phyloP scores from a whole-genome alignment of 768 basidiomycete species.

The Psilocybe sp. region DNA sequence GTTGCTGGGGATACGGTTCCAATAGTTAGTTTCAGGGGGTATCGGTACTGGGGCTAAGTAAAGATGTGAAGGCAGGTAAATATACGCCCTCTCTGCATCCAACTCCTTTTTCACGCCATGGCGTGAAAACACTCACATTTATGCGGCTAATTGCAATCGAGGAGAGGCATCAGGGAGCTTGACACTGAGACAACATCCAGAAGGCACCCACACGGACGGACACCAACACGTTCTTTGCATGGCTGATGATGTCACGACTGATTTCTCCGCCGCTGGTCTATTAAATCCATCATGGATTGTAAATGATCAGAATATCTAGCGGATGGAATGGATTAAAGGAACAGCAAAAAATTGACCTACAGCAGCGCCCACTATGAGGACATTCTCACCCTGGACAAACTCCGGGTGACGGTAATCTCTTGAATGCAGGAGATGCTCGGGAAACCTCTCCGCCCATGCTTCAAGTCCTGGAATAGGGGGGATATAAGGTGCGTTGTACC shows the following conservation, averaged over 20 bases:
- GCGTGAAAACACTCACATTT: background rate
- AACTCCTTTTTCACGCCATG: background rate
- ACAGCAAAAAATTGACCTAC: too few species aligned
- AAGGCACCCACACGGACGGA: constrained; percentile 22
- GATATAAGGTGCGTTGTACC: constrained; percentile 32
- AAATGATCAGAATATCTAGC: too few species aligned
- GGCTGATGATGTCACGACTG: constrained; percentile 27
- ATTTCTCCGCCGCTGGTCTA: constrained; percentile 36
- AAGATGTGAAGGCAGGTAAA: background rate
- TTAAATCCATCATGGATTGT: too few species aligned
- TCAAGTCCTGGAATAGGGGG: constrained; percentile 31
- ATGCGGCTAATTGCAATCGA: background rate
- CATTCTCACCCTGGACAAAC: constrained; percentile 30
- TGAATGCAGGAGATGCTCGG: constrained; percentile 33
- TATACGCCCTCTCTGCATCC: constrained; percentile 5
- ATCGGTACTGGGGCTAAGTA: constrained; percentile 9
- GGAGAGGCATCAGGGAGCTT: too few species aligned
- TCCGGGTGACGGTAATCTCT: constrained; percentile 41
- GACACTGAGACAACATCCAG: too few species aligned
- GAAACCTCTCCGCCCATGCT: constrained; percentile 32
- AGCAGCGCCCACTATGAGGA: constrained; percentile 39
- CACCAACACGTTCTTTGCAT: constrained; percentile 30
- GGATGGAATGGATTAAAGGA: too few species aligned
- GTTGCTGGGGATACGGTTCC: constrained; percentile 27
- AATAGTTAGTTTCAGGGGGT: constrained; percentile 11